These are phyloP conservation scores for Camellia granthamiana DNA, from an alignment of 148 eudicot genomes.

Conservation along the genomic window DNA sequence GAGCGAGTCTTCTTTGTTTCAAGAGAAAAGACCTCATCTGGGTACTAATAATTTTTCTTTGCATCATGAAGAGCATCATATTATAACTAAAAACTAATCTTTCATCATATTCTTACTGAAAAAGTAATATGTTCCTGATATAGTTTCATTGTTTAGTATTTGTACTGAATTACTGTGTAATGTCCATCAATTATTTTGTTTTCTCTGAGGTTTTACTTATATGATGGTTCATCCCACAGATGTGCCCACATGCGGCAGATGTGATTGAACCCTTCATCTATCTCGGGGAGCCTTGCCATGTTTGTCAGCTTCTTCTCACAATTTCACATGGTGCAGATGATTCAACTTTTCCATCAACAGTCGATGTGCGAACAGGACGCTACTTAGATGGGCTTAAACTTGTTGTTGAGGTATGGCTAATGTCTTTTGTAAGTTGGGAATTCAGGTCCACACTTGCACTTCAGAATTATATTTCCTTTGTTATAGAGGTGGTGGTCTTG, in stretches of 20 bases:
- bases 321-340: constrained; percentile 95
- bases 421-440: constrained; percentile 18
- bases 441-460: constrained; percentile 7
- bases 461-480: background rate
- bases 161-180: background rate
- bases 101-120: background rate
- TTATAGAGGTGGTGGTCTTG: background rate
- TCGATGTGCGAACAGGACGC: constrained; percentile 93
- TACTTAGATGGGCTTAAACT: constrained; percentile 90
- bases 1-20: constrained; percentile 73
- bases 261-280: constrained; percentile 89
- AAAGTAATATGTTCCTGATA: background rate
- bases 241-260: constrained; percentile 86
- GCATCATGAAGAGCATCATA: constrained; percentile 2
- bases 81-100: constrained; percentile 3
- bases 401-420: constrained; percentile 70
- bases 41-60: constrained; percentile 45
- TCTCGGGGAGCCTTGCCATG: constrained; percentile 98
- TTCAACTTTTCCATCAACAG: constrained; percentile 85
- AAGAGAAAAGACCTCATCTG: constrained; percentile 86
- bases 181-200: background rate
- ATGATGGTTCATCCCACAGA: constrained; percentile 43
- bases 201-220: constrained; percentile 12
- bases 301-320: constrained; percentile 94
- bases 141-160: background rate